Evolutionary conservation across 306 rosid genomes (phyloP).

Genomic region (Rubus idaeus): DNA sequence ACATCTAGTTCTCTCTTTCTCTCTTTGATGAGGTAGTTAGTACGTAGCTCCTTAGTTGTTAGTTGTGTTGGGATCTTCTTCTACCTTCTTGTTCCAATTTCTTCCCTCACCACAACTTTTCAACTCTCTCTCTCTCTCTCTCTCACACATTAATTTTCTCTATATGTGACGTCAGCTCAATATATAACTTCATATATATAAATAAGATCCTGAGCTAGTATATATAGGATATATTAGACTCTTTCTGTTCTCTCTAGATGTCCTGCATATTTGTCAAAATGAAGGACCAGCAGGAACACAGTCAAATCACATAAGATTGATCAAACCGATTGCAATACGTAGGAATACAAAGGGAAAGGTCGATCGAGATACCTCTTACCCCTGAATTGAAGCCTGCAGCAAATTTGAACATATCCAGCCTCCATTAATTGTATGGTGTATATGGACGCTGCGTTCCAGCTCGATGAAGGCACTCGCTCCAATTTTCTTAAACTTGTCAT

Average conservation of each 20-base stretch:
- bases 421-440: neutral
- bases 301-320: neutral
- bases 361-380: neutral
- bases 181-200: neutral
- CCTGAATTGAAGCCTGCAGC: conserved; percentile 8
- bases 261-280: conserved; percentile 10
- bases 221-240: neutral
- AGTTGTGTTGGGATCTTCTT: neutral
- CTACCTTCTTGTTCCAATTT: neutral
- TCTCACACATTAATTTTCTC: conserved; percentile 2
- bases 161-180: neutral
- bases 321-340: neutral
- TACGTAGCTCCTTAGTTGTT: neutral
- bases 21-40: neutral
- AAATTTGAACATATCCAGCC: conserved; percentile 10
- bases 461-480: conserved; percentile 44
- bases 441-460: conserved; percentile 62
- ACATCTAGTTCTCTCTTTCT: neutral
- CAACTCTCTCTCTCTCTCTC: conserved; percentile 33
- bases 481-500: conserved; percentile 38
- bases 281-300: neutral
- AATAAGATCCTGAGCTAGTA: too few species aligned
- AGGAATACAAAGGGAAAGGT: neutral
- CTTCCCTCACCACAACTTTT: conserved; percentile 41
- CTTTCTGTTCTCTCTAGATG: conserved; percentile 5